Evolutionary conservation across 2,329 filamentous ascomycete genomes (phyloP), one percentile per base, ranked within the genome.

Genomic region (Zymoseptoria passerinii): DNA sequence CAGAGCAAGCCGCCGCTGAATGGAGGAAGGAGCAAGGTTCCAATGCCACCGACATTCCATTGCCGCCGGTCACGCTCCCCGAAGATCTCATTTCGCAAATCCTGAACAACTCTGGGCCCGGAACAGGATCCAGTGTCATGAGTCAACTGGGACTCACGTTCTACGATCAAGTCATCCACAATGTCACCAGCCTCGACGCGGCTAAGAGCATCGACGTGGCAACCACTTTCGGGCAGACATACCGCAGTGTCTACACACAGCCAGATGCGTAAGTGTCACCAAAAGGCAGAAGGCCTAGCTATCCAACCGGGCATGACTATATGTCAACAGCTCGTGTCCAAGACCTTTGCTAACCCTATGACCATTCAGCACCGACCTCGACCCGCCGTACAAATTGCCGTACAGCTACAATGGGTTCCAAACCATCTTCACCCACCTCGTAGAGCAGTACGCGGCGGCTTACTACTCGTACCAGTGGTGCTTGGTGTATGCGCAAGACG

Each of bases 401-500:
- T n/a, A n/a, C n/a, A n/a, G n/a, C n/a, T n/a, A 50, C 48, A 50
- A 50, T 8, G n/a, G n/a, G n/a, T 50, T 20, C 8, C 1, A 50
- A 50, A 16, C 18, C 48, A 50, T 50, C 19, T 20, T 20, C 19
- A 50, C 19, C 49, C 19, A 27, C 5, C 49, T 50, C 18, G 18
- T 20, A 20, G 19, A 23, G 8, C 49, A 16, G 19, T 62, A 62
- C 28, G 55, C 52, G 49, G 57, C 50, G 1, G 28, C 28, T 8
- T 59, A 55, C 35, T 59, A 62, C 50, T 49, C 52, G 8, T 61
- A 56, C 19, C 50, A 48, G 8, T 61, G 56, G 56, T 53, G 49
- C 23, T n/a, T 51, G 51, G 44, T 56, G 10, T 56, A 58, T 19
- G 49, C 40, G 8, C 50, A 52, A 6, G 56, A 61, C 40, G 40